Evolutionary conservation across 2,329 filamentous ascomycete species (phyloP).

Genomic region (Penicillium occitanis): DNA sequence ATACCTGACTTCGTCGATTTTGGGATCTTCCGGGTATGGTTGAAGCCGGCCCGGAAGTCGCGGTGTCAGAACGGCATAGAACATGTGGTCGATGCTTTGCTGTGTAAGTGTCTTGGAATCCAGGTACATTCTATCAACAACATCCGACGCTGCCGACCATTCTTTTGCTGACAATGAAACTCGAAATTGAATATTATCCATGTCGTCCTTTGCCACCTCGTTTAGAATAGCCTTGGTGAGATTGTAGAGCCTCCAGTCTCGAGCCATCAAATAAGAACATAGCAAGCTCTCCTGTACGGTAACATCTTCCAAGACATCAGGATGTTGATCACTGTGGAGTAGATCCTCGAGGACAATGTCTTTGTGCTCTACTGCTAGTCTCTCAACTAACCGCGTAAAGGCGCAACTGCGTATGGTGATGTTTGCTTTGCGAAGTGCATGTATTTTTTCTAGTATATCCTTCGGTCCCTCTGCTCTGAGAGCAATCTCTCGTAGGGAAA

Average conservation of each 20-base stretch:
- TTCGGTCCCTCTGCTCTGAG: slow-evolving; percentile 59
- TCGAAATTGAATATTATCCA: slow-evolving; percentile 43
- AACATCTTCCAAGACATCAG: slow-evolving; percentile 60
- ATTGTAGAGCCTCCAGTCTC: slow-evolving; percentile 55
- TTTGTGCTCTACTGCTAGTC: slow-evolving; percentile 62
- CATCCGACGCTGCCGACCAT: slow-evolving; percentile 30
- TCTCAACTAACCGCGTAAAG: slow-evolving; percentile 65
- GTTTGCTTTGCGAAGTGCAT: slow-evolving; percentile 59
- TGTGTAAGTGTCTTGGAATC: slow-evolving; percentile 44
- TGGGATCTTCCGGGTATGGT: slow-evolving; percentile 28
- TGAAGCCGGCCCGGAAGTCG: slow-evolving; percentile 31
- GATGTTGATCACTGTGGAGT: slow-evolving; percentile 62
- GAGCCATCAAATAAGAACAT: slow-evolving; percentile 50
- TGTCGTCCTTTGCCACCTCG: slow-evolving; percentile 34
- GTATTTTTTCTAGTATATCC: slow-evolving; percentile 60
- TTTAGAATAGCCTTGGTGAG: slow-evolving; percentile 57
- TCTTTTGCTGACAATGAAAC: slow-evolving; percentile 39
- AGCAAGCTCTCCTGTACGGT: slow-evolving; percentile 57
- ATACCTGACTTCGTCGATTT: slow-evolving; percentile 43
- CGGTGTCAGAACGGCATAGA: slow-evolving; percentile 35
- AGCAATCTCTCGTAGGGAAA: slow-evolving; percentile 75
- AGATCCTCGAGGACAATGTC: slow-evolving; percentile 53
- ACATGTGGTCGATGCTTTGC: slow-evolving; percentile 47
- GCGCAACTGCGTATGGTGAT: slow-evolving; percentile 63
- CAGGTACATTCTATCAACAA: slow-evolving; percentile 53